These are phyloP conservation scores for Laetiporus sulphureus DNA, from an alignment of 1,284 basidiomycete genomes.

Conservation along the genomic window DNA sequence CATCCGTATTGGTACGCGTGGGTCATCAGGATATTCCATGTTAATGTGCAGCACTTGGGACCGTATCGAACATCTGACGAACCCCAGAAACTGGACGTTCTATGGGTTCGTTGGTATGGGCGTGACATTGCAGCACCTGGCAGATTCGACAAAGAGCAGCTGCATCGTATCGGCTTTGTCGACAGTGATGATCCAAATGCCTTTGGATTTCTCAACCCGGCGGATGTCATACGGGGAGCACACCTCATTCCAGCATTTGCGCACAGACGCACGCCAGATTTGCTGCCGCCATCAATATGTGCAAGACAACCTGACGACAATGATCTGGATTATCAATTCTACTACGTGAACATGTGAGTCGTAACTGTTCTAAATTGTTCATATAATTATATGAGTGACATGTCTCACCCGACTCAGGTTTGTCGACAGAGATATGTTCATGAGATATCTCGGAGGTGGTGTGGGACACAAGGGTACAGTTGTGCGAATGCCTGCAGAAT, in stretches of 20 bases:
- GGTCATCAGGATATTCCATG: constrained; percentile 19
- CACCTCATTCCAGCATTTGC: constrained; percentile 33
- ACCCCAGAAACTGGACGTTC: constrained; percentile 21
- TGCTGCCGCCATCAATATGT: neutral
- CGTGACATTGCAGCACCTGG: constrained; percentile 11
- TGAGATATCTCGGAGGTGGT: constrained; percentile 1
- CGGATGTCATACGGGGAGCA: constrained; percentile 24
- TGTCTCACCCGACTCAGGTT: neutral
- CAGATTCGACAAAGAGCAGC: constrained; percentile 14
- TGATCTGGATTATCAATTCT: constrained; percentile 11
- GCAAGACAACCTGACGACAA: neutral
- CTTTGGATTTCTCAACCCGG: constrained; percentile 36
- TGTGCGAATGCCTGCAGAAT: too few species aligned
- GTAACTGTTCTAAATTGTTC: too few species aligned
- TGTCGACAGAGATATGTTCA: constrained; percentile 2
- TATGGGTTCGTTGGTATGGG: constrained; percentile 33
- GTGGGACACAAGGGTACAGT: neutral
- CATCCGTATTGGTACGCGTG: constrained; percentile 20
- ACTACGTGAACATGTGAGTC: constrained; percentile 19
- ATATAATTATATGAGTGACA: neutral
- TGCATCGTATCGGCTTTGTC: constrained; percentile 29
- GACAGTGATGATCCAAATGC: constrained; percentile 18
- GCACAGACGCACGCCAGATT: neutral
- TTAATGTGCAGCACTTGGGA: constrained; percentile 9
- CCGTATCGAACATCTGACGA: constrained; percentile 1